Evolutionary conservation across 148 eudicot species (phyloP).

Genomic region (Beta vulgaris): DNA sequence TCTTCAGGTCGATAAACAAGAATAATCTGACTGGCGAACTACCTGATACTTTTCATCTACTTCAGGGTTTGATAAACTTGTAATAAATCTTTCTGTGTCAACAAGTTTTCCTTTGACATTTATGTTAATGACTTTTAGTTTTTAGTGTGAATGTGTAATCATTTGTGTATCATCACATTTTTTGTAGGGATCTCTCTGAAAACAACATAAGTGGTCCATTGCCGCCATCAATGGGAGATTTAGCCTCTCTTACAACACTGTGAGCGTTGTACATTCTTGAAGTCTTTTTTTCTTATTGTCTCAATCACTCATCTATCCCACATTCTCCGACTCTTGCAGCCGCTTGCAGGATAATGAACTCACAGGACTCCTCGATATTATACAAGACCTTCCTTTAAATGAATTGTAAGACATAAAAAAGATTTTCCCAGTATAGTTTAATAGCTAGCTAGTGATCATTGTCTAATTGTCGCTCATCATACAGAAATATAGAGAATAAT

Average conservation of each 20-base stretch:
- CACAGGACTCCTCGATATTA: constrained; percentile 60
- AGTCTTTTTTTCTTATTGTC: neutral
- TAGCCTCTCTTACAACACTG: constrained; percentile 67
- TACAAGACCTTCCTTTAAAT: constrained; percentile 74
- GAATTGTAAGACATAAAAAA: constrained; percentile 50
- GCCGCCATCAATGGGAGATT: constrained; percentile 78
- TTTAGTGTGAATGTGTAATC: no score
- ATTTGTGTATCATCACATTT: constrained; percentile 1
- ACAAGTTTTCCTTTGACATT: constrained; percentile 9
- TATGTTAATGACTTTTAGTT: constrained; percentile 1
- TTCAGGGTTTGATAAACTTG: constrained; percentile 61
- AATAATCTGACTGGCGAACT: constrained; percentile 70
- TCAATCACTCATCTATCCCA: neutral
- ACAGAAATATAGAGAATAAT: constrained; percentile 82
- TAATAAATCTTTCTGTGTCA: constrained; percentile 28
- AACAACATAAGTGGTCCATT: constrained; percentile 71
- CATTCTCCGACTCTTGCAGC: constrained; percentile 37
- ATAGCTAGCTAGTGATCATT: neutral
- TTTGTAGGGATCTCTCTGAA: constrained; percentile 77
- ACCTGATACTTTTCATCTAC: constrained; percentile 74
- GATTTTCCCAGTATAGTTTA: neutral
- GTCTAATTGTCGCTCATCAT: constrained; percentile 15
- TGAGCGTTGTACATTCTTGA: constrained; percentile 34
- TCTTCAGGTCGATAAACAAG: constrained; percentile 56
- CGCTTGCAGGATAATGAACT: constrained; percentile 82